A percentile compares a stretch with the other conserved stretches of the same genome.
Evolutionary conservation across 805 yeast genomes (phyloP).

Genomic region (Ascoidea rubescens): DNA sequence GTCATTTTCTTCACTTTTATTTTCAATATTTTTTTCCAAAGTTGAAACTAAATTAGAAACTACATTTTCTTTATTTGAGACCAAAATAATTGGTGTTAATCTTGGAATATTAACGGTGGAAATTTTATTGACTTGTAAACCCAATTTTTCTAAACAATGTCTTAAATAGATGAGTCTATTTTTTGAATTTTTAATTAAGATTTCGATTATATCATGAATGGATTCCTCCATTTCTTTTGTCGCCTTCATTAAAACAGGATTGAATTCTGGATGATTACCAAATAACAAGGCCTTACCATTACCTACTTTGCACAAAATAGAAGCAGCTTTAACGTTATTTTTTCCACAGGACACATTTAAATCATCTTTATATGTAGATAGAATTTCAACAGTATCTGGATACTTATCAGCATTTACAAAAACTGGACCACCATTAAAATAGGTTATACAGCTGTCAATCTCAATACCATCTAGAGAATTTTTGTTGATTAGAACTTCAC

Average conservation of each 20-base stretch:
- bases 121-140: constrained; percentile 50
- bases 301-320: constrained; percentile 52
- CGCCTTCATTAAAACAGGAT: constrained; percentile 35
- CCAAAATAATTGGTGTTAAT: constrained; percentile 50
- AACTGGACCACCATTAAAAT: constrained; percentile 84
- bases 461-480: constrained; percentile 16
- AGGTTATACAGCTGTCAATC: constrained; percentile 21
- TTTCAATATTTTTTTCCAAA: constrained; percentile 21
- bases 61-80: constrained; percentile 23
- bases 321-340: constrained; percentile 46
- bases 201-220: constrained; percentile 22
- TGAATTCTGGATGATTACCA: constrained; percentile 87
- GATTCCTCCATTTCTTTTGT: constrained; percentile 17
- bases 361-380: constrained; percentile 52
- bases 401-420: constrained; percentile 62
- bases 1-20: constrained; percentile 15
- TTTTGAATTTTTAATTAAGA: constrained; percentile 28
- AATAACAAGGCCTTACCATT: constrained; percentile 62
- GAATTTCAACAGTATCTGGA: constrained; percentile 42
- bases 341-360: constrained; percentile 32
- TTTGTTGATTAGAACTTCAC: constrained; percentile 26
- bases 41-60: constrained; percentile 20
- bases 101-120: constrained; percentile 39
- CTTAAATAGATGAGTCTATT: constrained; percentile 43
- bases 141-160: constrained; percentile 42